Conservation (phyloP, 129 eudicot species). For the Helichrysum umbraculigerum region DNA sequence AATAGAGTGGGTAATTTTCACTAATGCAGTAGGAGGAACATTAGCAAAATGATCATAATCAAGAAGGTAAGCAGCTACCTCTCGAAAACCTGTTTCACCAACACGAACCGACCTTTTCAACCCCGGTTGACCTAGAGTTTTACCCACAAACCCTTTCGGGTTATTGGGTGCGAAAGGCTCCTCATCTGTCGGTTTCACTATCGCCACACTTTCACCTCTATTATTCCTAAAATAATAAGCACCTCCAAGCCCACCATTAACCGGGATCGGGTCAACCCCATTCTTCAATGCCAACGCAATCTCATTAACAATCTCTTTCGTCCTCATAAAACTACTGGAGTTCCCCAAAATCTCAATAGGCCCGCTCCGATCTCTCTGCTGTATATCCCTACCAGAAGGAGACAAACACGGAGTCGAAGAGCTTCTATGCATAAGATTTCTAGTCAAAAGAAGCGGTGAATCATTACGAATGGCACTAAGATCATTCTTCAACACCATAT, state of each 20-base stretch:
- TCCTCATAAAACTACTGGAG: constrained; percentile 39
- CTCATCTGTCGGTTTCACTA: constrained; percentile 92
- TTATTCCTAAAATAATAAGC: constrained; percentile 71
- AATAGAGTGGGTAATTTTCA: constrained; percentile 82
- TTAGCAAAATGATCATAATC: constrained; percentile 77
- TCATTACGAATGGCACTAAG: constrained; percentile 77
- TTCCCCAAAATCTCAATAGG: constrained; percentile 78
- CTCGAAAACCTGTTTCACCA: constrained; percentile 88
- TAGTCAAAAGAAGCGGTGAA: constrained; percentile 70
- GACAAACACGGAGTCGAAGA: constrained; percentile 91
- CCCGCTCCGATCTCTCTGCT: constrained; percentile 67
- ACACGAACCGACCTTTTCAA: constrained; percentile 78
- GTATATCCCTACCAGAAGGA: constrained; percentile 73
- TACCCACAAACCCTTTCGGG: constrained; percentile 91
- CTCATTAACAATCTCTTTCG: constrained; percentile 68
- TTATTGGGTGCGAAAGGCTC: constrained; percentile 93
- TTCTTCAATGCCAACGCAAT: constrained; percentile 56
- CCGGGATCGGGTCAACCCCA: constrained; percentile 82
- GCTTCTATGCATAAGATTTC: constrained; percentile 78
- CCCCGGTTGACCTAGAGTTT: constrained; percentile 81
- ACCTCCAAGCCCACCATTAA: constrained; percentile 82
- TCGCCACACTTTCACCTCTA: constrained; percentile 75
- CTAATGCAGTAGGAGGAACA: constrained; percentile 96
- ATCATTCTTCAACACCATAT: constrained; percentile 80
- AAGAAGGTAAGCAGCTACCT: constrained; percentile 89